Conservation (phyloP, 1,139 yeast genomes). For the Yamadazyma buinensis region DNA sequence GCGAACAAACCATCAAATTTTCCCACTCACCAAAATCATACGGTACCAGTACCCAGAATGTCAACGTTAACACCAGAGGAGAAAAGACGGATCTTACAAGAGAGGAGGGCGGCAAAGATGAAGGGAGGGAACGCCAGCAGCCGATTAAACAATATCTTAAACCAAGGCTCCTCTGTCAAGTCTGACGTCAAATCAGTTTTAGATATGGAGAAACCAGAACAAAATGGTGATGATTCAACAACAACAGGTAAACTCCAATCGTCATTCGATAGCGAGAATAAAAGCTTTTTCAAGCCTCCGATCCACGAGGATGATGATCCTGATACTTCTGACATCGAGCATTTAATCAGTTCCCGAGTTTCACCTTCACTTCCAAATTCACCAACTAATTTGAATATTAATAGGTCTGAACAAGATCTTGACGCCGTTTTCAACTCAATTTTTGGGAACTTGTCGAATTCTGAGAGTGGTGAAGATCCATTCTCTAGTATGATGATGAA, state of each 20-base stretch:
- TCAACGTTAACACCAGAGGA: slow-evolving; percentile 52
- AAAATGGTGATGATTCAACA: slow-evolving; percentile 5
- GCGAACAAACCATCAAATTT: too few species aligned
- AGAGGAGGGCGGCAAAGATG: slow-evolving; percentile 69
- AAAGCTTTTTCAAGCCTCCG: not conserved
- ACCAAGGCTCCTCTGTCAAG: slow-evolving; percentile 41
- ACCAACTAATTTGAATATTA: slow-evolving; percentile 2
- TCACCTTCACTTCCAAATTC: slow-evolving; percentile 9
- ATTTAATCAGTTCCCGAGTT: slow-evolving; percentile 12
- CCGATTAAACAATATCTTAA: slow-evolving; percentile 47
- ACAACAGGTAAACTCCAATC: not conserved
- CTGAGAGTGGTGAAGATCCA: slow-evolving; percentile 17
- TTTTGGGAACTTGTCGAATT: slow-evolving; percentile 17
- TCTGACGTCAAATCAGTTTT: slow-evolving; percentile 32
- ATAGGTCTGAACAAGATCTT: slow-evolving; percentile 17
- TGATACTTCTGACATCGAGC: slow-evolving; percentile 16
- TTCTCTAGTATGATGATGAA: slow-evolving; percentile 33
- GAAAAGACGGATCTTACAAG: slow-evolving; percentile 57
- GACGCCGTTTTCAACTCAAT: slow-evolving; percentile 35
- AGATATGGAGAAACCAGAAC: slow-evolving; percentile 15
- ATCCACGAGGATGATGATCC: slow-evolving; percentile 14
- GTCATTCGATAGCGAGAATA: too few species aligned
- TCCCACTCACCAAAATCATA: too few species aligned
- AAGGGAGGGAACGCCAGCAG: slow-evolving; percentile 53
- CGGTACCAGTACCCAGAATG: slow-evolving; percentile 17